A percentile compares a stretch with the other conserved stretches of the same genome.
These are phyloP conservation scores for Suhomyces anneliseae DNA, from an alignment of 1,139 yeast species.

Conservation along the genomic window DNA sequence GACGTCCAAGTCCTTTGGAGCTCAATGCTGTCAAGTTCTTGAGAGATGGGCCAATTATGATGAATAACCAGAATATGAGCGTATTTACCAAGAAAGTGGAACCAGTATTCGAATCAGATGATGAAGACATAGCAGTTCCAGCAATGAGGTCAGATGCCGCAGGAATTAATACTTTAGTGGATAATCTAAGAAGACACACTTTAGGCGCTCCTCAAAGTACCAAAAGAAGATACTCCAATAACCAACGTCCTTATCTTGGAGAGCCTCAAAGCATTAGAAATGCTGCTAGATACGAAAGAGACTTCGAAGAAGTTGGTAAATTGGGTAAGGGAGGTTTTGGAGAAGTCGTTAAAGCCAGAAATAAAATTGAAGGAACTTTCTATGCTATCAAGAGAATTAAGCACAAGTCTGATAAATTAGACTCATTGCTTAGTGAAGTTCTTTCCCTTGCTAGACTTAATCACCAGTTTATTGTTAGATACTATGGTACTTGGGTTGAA, in stretches of 20 bases:
- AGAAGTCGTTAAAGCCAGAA: constrained; percentile 93
- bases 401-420: constrained; percentile 76
- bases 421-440: constrained; percentile 85
- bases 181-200: constrained; percentile 3
- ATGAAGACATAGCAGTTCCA: background rate
- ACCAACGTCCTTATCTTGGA: constrained; percentile 6
- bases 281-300: constrained; percentile 49
- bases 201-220: constrained; percentile 1
- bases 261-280: constrained; percentile 10
- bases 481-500: constrained; percentile 97
- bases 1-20: constrained; percentile 80
- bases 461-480: constrained; percentile 93
- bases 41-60: constrained; percentile 57
- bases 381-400: constrained; percentile 92
- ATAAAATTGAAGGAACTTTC: constrained; percentile 87
- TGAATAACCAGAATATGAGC: constrained; percentile 3
- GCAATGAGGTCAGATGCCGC: background rate
- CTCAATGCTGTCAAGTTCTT: constrained; percentile 79
- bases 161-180: constrained; percentile 1
- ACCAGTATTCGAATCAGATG: background rate
- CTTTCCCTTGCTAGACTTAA: constrained; percentile 86
- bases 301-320: constrained; percentile 89
- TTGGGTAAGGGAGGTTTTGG: constrained; percentile 98
- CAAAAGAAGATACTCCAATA: constrained; percentile 21
- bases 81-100: constrained; percentile 3